phyloP scores from a whole-genome alignment of 768 basidiomycete genomes.

The Lactarius sanguifluus region DNA sequence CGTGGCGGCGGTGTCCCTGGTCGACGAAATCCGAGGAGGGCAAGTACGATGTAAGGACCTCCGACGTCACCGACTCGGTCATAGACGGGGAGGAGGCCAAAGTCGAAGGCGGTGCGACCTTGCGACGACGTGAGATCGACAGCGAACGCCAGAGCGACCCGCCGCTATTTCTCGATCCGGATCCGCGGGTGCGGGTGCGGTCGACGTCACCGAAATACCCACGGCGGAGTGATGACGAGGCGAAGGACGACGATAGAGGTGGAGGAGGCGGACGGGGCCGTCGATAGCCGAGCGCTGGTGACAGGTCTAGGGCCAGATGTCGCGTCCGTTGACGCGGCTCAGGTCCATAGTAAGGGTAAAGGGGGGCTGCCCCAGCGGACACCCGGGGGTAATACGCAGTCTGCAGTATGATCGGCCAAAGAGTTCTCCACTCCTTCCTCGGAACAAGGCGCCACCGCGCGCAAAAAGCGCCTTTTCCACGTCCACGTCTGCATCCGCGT shows the following conservation, averaged over 20 bases:
- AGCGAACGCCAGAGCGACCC: conserved; percentile 22
- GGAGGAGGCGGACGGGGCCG: conserved; percentile 1
- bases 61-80: conserved; percentile 25
- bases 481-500: conserved; percentile 12
- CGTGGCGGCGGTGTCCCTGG: background rate
- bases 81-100: conserved; percentile 13
- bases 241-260: background rate
- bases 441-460: conserved; percentile 3
- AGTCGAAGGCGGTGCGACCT: background rate
- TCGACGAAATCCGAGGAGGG: conserved; percentile 23
- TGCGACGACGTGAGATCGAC: conserved; percentile 14
- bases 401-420: background rate
- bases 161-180: background rate
- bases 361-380: background rate
- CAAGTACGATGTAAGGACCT: conserved; percentile 28
- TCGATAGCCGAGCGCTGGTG: background rate
- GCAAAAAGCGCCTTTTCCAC: conserved; percentile 27
- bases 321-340: conserved; percentile 18
- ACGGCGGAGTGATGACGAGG: background rate
- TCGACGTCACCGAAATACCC: background rate
- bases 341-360: background rate
- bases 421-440: background rate
- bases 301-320: background rate
- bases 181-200: background rate
- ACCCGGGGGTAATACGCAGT: background rate